Percentiles rank a stretch among this genome's conserved stretches.
Evolutionary conservation across 768 basidiomycete species (phyloP).

Genomic region (Mrakia hoshinonis): DNA sequence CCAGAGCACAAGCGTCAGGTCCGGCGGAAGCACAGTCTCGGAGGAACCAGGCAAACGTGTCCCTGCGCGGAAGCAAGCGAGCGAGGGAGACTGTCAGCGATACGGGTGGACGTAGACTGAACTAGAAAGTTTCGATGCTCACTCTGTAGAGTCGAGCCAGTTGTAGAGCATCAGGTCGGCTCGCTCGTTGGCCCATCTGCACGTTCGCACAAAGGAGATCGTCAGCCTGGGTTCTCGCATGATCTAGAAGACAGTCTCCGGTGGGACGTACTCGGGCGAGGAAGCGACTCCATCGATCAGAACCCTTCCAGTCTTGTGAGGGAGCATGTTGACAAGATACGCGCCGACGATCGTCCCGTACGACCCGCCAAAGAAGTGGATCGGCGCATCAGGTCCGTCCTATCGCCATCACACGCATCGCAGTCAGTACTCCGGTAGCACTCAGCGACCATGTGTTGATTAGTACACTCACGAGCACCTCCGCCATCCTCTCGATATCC

Average conservation of each 20-base stretch:
- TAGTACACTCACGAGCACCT: conserved; percentile 7
- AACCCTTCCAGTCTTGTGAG: conserved; percentile 21
- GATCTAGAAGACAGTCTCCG: neutral
- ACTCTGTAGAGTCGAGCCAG: conserved; percentile 28
- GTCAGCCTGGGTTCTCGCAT: neutral
- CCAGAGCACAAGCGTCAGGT: conserved; percentile 7
- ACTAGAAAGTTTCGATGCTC: neutral
- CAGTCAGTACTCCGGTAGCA: no score
- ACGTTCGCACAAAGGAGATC: neutral
- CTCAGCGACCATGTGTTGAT: no score
- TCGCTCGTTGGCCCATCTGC: conserved; percentile 28
- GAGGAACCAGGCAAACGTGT: conserved; percentile 22
- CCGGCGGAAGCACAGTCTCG: conserved; percentile 17
- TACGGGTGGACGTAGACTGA: neutral
- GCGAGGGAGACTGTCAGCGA: neutral
- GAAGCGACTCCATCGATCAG: conserved; percentile 31
- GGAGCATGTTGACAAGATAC: conserved; percentile 29
- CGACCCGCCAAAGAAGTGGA: conserved; percentile 29
- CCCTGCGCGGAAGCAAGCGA: neutral
- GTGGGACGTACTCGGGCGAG: conserved; percentile 20
- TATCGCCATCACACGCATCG: neutral
- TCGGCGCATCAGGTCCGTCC: conserved; percentile 29
- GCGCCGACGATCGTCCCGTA: conserved; percentile 32
- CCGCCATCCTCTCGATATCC: conserved; percentile 29
- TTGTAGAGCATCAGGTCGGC: conserved; percentile 27